These are phyloP conservation scores for Sporothrix luriei DNA, from an alignment of 2,329 filamentous ascomycete species.

Conservation along the genomic window DNA sequence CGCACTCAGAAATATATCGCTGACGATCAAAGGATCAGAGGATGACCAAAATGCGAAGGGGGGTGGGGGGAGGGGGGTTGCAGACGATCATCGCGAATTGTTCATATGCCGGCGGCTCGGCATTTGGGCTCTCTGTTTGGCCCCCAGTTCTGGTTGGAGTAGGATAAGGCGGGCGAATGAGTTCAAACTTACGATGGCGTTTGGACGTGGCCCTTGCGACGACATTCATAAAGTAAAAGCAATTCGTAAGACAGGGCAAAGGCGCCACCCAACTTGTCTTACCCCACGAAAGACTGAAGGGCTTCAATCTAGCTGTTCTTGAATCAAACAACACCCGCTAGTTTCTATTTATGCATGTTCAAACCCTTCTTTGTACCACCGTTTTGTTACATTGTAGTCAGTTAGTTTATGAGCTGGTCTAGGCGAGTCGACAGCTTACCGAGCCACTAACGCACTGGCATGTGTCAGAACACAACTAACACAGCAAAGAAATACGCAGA, in stretches of 20 bases:
- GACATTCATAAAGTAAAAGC: not conserved
- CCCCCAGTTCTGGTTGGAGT: not conserved
- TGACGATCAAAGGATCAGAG: not conserved
- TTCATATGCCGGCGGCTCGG: constrained; percentile 24
- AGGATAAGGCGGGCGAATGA: not conserved
- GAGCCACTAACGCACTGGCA: too few species aligned
- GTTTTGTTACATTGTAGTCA: too few species aligned
- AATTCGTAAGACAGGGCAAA: not conserved
- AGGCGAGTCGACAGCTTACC: too few species aligned
- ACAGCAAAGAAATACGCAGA: too few species aligned
- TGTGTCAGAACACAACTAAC: too few species aligned
- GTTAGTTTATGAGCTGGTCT: too few species aligned
- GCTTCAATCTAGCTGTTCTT: too few species aligned
- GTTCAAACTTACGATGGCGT: not conserved
- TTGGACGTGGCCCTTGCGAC: not conserved
- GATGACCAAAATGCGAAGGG: not conserved
- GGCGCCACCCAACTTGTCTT: not conserved
- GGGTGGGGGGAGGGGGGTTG: not conserved
- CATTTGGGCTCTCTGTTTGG: constrained; percentile 1
- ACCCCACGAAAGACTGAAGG: too few species aligned
- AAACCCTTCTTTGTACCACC: too few species aligned
- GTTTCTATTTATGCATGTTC: too few species aligned
- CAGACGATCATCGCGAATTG: not conserved
- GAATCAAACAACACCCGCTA: too few species aligned
- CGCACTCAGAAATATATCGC: too few species aligned